Percentiles rank a stretch among this genome's conserved stretches.
phyloP scores from a whole-genome alignment of 2,329 filamentous ascomycete species.

The Ceratocystis albifundus region DNA sequence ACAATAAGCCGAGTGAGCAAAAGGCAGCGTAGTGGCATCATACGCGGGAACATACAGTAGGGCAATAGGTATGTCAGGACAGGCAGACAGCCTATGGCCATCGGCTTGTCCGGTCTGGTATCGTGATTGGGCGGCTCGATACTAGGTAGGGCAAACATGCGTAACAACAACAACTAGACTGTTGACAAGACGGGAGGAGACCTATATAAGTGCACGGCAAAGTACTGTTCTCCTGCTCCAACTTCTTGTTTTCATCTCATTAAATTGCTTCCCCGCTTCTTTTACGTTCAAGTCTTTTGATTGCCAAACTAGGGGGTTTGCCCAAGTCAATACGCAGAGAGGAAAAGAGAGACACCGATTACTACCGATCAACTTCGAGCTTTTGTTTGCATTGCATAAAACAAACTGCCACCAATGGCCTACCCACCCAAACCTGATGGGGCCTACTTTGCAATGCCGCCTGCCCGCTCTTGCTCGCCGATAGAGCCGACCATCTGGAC shows the following conservation, averaged over 20 bases:
- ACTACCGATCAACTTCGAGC: too few relatives aligned
- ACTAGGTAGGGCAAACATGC: neutral
- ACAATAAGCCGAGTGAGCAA: neutral
- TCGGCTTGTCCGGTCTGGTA: neutral
- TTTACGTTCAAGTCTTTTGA: neutral
- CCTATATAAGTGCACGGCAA: neutral
- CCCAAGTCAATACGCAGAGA: too few relatives aligned
- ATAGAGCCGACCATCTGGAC: neutral
- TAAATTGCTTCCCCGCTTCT: neutral
- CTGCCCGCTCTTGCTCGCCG: neutral
- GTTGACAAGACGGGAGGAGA: too few relatives aligned
- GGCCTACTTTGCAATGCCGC: conserved; percentile 13
- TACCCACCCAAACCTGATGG: conserved; percentile 8
- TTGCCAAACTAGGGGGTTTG: neutral
- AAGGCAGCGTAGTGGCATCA: neutral
- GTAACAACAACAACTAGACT: neutral
- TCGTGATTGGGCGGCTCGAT: neutral
- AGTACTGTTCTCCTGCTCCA: neutral
- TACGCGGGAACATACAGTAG: neutral
- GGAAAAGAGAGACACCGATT: too few relatives aligned
- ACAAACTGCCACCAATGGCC: conserved; percentile 4
- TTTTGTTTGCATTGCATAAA: neutral
- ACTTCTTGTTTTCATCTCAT: neutral
- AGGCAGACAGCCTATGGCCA: neutral
- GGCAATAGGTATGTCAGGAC: neutral